Conservation (phyloP, 257 asterid species). For the Cordia subcordata region DNA sequence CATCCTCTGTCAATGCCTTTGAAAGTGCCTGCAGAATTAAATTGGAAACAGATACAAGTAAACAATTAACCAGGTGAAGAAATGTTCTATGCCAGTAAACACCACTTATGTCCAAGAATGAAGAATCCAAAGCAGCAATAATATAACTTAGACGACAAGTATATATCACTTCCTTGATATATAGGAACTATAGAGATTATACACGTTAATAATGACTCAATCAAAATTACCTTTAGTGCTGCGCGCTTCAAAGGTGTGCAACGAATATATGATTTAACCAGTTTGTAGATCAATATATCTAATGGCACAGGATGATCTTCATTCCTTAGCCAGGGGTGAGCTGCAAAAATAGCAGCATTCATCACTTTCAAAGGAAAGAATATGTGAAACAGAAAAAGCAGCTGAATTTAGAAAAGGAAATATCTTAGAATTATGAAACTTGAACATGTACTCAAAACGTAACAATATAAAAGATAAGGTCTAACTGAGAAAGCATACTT, state of each 20-base stretch:
- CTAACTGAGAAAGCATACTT: conserved; percentile 33
- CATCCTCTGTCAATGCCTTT: conserved; percentile 82
- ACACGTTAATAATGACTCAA: background rate
- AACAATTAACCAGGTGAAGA: too few species aligned
- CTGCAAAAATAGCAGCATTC: conserved; percentile 41
- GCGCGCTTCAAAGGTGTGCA: conserved; percentile 85
- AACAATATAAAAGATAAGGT: background rate
- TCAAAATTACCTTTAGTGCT: conserved; percentile 57
- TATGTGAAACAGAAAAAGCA: background rate
- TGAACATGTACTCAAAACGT: too few species aligned
- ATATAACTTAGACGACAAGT: too few species aligned
- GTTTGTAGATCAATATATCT: conserved; percentile 66
- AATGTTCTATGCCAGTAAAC: too few species aligned
- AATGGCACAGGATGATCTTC: conserved; percentile 51
- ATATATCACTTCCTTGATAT: too few species aligned
- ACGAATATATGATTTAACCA: conserved; percentile 74
- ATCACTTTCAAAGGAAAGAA: conserved; percentile 5
- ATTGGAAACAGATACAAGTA: background rate
- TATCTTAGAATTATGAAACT: background rate
- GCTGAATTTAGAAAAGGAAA: background rate
- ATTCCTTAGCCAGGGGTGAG: conserved; percentile 87
- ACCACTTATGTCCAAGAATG: background rate
- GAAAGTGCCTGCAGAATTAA: conserved; percentile 72
- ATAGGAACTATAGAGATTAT: background rate
- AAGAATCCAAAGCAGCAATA: background rate